Conservation (phyloP, 140 eudicot genomes). For the Ambrosia hybrid region DNA sequence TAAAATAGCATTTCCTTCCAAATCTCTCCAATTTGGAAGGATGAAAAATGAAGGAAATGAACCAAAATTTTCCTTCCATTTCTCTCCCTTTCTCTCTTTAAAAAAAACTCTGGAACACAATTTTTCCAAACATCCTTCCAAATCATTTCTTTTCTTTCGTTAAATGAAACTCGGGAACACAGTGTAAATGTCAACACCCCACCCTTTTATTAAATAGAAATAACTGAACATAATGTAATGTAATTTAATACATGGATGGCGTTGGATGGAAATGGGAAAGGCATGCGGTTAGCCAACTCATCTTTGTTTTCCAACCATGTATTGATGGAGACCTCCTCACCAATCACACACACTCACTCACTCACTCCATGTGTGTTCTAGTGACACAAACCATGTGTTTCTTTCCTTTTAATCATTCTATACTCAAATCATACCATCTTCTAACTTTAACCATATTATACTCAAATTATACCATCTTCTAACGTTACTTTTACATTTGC, state of each 20-base stretch:
- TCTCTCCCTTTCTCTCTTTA: too few relatives aligned
- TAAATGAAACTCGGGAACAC: too few relatives aligned
- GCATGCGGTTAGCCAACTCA: slow-evolving; percentile 60
- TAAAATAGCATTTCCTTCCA: too few relatives aligned
- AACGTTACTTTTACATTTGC: not conserved
- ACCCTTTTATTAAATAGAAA: not conserved
- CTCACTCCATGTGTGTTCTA: slow-evolving; percentile 35
- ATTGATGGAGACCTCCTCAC: slow-evolving; percentile 38
- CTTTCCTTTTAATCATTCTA: slow-evolving; percentile 22
- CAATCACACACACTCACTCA: slow-evolving; percentile 23
- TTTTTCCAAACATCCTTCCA: too few relatives aligned
- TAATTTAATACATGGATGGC: slow-evolving; percentile 23
- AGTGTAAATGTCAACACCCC: not conserved
- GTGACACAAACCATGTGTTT: slow-evolving; percentile 38
- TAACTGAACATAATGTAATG: not conserved
- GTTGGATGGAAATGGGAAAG: slow-evolving; percentile 51
- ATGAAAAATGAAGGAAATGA: too few relatives aligned
- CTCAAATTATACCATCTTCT: slow-evolving; percentile 8
- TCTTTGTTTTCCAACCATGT: slow-evolving; percentile 67
- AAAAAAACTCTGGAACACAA: too few relatives aligned
- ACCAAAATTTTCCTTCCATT: too few relatives aligned
- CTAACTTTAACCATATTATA: not conserved
- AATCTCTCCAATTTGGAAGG: too few relatives aligned
- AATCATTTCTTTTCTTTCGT: too few relatives aligned
- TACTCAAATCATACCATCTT: slow-evolving; percentile 26